Conservation (phyloP, 768 basidiomycete species). For the Boletus reticulatus region DNA sequence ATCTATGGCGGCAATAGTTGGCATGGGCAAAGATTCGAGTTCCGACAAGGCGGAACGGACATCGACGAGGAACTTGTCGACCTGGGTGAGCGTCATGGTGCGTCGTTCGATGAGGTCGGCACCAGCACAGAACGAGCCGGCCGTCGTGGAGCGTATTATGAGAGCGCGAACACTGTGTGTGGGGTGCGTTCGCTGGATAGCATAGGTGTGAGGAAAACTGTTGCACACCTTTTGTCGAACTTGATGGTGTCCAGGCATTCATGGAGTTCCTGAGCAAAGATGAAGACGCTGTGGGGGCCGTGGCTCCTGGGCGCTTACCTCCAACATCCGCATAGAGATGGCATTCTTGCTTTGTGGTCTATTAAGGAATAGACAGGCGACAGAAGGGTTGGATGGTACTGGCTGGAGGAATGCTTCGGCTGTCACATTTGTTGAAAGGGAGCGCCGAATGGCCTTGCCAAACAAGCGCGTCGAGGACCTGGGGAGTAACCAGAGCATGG, state of each 20-base stretch:
- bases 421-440: conserved; percentile 18
- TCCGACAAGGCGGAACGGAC: conserved; percentile 68
- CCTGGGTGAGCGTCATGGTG: conserved; percentile 74
- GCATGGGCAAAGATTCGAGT: conserved; percentile 82
- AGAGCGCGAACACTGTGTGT: conserved; percentile 65
- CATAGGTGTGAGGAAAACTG: background rate
- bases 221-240: conserved; percentile 59
- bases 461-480: background rate
- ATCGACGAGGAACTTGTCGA: conserved; percentile 74
- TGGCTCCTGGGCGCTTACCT: conserved; percentile 39
- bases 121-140: conserved; percentile 87
- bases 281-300: background rate
- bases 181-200: background rate
- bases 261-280: conserved; percentile 56
- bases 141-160: conserved; percentile 75
- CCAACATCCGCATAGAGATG: conserved; percentile 70
- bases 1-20: conserved; percentile 90
- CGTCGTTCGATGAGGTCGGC: conserved; percentile 86
- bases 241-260: conserved; percentile 65
- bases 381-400: conserved; percentile 54
- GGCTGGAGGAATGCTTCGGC: conserved; percentile 49
- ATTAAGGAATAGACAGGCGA: conserved; percentile 75
- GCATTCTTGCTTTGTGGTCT: conserved; percentile 85
- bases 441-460: conserved; percentile 6
- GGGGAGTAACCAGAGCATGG: conserved; percentile 7